A percentile compares a stretch with the other conserved stretches of the same genome.
Evolutionary conservation across 2,329 filamentous ascomycete genomes (phyloP).

Genomic region (Fusarium longipes): DNA sequence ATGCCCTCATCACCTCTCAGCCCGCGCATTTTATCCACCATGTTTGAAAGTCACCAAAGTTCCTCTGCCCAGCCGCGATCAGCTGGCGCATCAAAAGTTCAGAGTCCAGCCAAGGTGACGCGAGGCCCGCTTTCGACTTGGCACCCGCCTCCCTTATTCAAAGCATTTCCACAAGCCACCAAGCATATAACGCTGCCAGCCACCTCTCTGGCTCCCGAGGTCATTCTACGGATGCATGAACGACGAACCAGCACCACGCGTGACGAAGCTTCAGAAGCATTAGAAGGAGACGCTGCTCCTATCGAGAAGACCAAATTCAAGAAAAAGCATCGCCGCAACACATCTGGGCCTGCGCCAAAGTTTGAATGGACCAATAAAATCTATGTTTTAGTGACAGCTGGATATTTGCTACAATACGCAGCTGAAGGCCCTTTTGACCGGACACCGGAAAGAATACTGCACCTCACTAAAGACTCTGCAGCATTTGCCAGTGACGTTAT

Average conservation of each 20-base stretch:
- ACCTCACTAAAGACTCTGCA: constrained; percentile 78
- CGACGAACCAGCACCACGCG: constrained; percentile 52
- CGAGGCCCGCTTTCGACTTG: constrained; percentile 59
- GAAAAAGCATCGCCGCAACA: constrained; percentile 61
- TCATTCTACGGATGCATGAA: constrained; percentile 71
- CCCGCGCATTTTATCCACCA: constrained; percentile 42
- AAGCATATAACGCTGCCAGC: constrained; percentile 78
- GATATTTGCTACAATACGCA: constrained; percentile 79
- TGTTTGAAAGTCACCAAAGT: constrained; percentile 39
- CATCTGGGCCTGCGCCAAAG: constrained; percentile 55
- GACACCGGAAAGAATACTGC: constrained; percentile 78
- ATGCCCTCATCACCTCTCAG: constrained; percentile 45
- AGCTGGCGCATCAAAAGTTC: constrained; percentile 20
- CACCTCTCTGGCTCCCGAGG: constrained; percentile 74
- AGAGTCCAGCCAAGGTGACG: constrained; percentile 34
- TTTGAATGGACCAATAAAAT: constrained; percentile 78
- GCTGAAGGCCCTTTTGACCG: constrained; percentile 77
- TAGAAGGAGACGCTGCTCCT: constrained; percentile 22
- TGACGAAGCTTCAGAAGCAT: constrained; percentile 30
- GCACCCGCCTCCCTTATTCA: constrained; percentile 82
- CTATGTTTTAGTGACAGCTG: constrained; percentile 76
- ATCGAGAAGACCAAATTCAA: constrained; percentile 53
- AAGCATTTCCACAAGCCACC: constrained; percentile 86
- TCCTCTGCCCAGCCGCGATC: constrained; percentile 20
- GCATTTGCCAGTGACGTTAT: constrained; percentile 85